Percentiles rank a stretch among this genome's conserved stretches.
These are phyloP conservation scores for Penicillium sp. DNA, from an alignment of 2,329 filamentous ascomycete genomes.

Conservation along the genomic window DNA sequence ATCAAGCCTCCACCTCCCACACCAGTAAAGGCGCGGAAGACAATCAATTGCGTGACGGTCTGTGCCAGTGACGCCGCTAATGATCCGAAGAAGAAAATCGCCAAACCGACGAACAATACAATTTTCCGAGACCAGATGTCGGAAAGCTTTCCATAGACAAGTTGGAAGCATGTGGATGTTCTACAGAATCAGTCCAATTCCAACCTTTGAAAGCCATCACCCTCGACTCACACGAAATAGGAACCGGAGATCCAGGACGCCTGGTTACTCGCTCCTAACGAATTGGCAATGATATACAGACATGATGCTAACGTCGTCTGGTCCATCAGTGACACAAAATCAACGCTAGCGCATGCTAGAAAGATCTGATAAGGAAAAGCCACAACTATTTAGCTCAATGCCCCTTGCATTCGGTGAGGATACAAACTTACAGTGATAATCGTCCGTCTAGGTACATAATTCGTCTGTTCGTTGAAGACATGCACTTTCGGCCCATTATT, in stretches of 20 bases:
- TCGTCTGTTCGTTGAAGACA: constrained; percentile 57
- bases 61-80: constrained; percentile 60
- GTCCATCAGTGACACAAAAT: constrained; percentile 58
- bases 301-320: constrained; percentile 59
- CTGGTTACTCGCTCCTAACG: constrained; percentile 51
- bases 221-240: constrained; percentile 56
- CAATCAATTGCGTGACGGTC: constrained; percentile 58
- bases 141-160: constrained; percentile 62
- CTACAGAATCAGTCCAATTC: constrained; percentile 36
- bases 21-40: constrained; percentile 61
- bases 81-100: constrained; percentile 57
- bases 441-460: constrained; percentile 53
- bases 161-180: constrained; percentile 67
- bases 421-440: constrained; percentile 50
- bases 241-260: constrained; percentile 57
- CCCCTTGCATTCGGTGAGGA: not conserved
- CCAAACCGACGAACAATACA: constrained; percentile 55
- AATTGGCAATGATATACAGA: constrained; percentile 55
- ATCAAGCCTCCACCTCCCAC: constrained; percentile 62
- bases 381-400: not conserved
- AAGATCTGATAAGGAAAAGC: constrained; percentile 49
- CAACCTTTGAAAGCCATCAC: not conserved
- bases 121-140: constrained; percentile 62
- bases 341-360: constrained; percentile 56
- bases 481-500: constrained; percentile 11